Evolutionary conservation across 495 filamentous ascomycete genomes (phyloP).

Genomic region (Pyrenopolyporus hunteri): DNA sequence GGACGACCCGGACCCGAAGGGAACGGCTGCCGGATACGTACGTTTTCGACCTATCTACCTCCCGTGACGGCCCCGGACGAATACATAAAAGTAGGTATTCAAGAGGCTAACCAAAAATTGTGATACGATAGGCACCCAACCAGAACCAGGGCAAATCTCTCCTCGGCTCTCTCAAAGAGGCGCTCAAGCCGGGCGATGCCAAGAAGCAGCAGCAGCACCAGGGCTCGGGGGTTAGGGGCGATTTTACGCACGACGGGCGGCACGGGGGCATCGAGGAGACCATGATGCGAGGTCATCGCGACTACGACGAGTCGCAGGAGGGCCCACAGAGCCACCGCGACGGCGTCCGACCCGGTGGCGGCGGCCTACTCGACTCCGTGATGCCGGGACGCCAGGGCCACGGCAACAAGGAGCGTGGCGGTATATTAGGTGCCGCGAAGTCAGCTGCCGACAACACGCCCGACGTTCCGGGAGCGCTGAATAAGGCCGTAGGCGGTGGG

Average conservation of each 20-base stretch:
- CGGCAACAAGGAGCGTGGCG: constrained; percentile 6
- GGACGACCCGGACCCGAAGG: constrained; percentile 34
- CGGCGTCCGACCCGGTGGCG: not conserved
- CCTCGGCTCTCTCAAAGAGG: constrained; percentile 28
- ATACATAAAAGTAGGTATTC: not conserved
- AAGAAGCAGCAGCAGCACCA: constrained; percentile 20
- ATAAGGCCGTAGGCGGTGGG: constrained; percentile 1
- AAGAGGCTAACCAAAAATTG: not conserved
- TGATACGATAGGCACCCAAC: constrained; percentile 4
- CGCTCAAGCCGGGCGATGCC: constrained; percentile 28
- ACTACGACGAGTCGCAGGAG: constrained; percentile 23
- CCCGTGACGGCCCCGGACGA: not conserved
- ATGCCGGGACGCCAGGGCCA: constrained; percentile 19
- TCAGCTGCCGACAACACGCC: constrained; percentile 5
- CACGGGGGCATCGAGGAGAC: constrained; percentile 26
- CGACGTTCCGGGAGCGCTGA: constrained; percentile 5
- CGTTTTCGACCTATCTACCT: not conserved
- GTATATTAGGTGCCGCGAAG: constrained; percentile 12
- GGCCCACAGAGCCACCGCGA: constrained; percentile 3
- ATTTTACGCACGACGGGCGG: constrained; percentile 22
- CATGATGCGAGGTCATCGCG: constrained; percentile 18
- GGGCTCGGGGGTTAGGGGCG: not conserved
- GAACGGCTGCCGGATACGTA: constrained; percentile 34
- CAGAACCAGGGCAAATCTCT: constrained; percentile 20
- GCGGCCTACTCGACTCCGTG: constrained; percentile 11